Conservation (phyloP, 495 filamentous ascomycete genomes). For the Neurospora sp. region DNA sequence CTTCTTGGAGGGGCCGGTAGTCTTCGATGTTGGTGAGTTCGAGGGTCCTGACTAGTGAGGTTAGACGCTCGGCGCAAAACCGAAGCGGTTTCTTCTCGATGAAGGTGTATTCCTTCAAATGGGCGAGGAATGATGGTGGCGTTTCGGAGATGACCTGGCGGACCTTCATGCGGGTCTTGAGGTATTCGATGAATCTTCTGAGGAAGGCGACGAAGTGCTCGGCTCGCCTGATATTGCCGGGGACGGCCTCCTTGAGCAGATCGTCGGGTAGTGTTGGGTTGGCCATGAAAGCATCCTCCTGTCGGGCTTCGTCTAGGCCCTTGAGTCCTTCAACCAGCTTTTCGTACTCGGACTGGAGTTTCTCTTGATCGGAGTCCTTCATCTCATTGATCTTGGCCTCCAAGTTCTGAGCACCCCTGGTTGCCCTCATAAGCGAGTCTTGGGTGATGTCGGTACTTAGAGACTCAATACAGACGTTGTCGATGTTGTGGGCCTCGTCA, state of each 20-base stretch:
- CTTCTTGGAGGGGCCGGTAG: constrained; percentile 92
- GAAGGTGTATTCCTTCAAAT: constrained; percentile 90
- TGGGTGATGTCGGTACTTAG: constrained; percentile 94
- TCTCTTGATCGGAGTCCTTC: constrained; percentile 82
- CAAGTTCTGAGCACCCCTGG: constrained; percentile 78
- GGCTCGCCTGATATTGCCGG: constrained; percentile 90
- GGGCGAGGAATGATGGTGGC: constrained; percentile 82
- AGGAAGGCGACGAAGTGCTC: constrained; percentile 96
- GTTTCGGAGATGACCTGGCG: constrained; percentile 95
- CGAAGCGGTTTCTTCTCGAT: constrained; percentile 94
- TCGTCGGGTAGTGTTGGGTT: constrained; percentile 80
- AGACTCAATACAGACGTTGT: constrained; percentile 98
- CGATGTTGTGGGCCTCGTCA: constrained; percentile 98
- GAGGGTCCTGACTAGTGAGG: constrained; percentile 87
- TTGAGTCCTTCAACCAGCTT: constrained; percentile 91
- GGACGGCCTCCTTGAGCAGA: constrained; percentile 83
- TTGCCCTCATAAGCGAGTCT: constrained; percentile 81
- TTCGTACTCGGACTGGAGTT: constrained; percentile 88
- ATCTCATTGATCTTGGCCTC: constrained; percentile 86
- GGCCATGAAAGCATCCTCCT: constrained; percentile 94
- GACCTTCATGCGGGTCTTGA: constrained; percentile 98
- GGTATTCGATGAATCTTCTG: constrained; percentile 93
- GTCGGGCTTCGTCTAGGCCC: constrained; percentile 74
- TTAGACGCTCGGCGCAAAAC: constrained; percentile 92
- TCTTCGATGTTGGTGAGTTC: constrained; percentile 98